phyloP scores from a whole-genome alignment of 768 basidiomycete species.

The Cantharellus cinnabarinus region DNA sequence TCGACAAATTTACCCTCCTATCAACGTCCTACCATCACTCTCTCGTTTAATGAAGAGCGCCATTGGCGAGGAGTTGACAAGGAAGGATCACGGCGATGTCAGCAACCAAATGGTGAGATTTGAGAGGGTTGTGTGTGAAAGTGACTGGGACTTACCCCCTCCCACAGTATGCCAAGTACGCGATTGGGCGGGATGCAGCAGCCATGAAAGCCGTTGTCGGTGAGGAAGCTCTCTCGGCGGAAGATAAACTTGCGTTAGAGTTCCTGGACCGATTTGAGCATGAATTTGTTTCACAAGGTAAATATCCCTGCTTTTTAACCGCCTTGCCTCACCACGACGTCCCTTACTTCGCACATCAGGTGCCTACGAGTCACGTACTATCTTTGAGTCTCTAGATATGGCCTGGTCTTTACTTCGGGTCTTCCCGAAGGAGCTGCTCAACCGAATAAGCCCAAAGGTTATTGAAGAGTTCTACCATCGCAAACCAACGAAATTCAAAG shows the following conservation, averaged over 20 bases:
- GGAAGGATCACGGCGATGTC: conserved; percentile 97
- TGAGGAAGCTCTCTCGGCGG: conserved; percentile 84
- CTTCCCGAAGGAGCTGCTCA: conserved; percentile 97
- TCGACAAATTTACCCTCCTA: conserved; percentile 94
- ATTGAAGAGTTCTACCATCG: conserved; percentile 83
- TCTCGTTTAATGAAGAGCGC: conserved; percentile 99
- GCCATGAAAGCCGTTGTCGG: conserved; percentile 99
- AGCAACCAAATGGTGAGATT: conserved; percentile 84
- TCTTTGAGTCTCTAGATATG: conserved; percentile 93
- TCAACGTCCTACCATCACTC: conserved; percentile 95
- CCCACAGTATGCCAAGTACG: conserved; percentile 76
- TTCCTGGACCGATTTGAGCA: conserved; percentile 97
- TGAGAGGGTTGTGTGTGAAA: background rate
- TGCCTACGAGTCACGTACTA: conserved; percentile 82
- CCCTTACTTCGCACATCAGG: conserved; percentile 25
- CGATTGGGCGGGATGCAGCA: conserved; percentile 90
- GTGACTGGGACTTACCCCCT: background rate
- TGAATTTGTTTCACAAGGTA: conserved; percentile 92
- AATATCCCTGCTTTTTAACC: conserved; percentile 9
- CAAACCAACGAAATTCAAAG: conserved; percentile 43
- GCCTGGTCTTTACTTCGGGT: conserved; percentile 93
- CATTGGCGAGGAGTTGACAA: conserved; percentile 89
- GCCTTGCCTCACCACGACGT: background rate
- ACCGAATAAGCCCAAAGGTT: conserved; percentile 94
- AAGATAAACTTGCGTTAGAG: conserved; percentile 92